Base-by-base conservation (phyloP, 73 alveolate species). In the Paramecium primaurelia region DNA sequence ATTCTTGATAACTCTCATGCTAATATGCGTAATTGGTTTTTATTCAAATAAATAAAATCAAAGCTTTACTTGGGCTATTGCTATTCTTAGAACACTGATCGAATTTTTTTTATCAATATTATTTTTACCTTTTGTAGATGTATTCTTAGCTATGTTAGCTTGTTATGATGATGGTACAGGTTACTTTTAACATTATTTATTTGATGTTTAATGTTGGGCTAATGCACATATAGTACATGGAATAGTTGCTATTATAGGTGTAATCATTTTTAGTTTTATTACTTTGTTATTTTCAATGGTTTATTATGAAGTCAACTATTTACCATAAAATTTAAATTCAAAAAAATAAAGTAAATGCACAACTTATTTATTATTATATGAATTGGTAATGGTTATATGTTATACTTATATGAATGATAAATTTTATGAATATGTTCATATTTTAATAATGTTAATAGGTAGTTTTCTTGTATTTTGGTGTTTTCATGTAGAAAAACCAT, bases 401-500 rank as follows among this genome's bases (percentile, higher is more conserved):
- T 75, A 75, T 28, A 75, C 88, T 30, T 75, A 16, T 75, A 75
- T 75, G 88, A 42, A 75, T n/a, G 47, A 38, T 4, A 42, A 75
- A 36, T 3, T 42, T 6, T 42, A 87, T 87, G 93, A 87, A 14
- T 87, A 87, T 68, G 64, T 87, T 20, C 58, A 58, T 25, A 60
- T 87, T 37, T 37, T 54, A 18, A 34, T 87, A 18, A 26, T 87
- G 49, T 40, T 64, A 14, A 40, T 59, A 30, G 93, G 93, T 26
- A 64, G 88, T 37, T 69, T 87, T 8, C 40, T 87, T 22, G 58
- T 69, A 6, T 87, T 87, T 87, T 36, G 77, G 32, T 22, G 47
- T 11, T 40, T 60, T 20, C 93, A 87, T 64, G 68, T 58, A 8
- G 88, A 87, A 59, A 60, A 77, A 32, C 93, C 93, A 59, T 87